Conservation (phyloP, 1,139 yeast genomes). For the Taphrina confusa region DNA sequence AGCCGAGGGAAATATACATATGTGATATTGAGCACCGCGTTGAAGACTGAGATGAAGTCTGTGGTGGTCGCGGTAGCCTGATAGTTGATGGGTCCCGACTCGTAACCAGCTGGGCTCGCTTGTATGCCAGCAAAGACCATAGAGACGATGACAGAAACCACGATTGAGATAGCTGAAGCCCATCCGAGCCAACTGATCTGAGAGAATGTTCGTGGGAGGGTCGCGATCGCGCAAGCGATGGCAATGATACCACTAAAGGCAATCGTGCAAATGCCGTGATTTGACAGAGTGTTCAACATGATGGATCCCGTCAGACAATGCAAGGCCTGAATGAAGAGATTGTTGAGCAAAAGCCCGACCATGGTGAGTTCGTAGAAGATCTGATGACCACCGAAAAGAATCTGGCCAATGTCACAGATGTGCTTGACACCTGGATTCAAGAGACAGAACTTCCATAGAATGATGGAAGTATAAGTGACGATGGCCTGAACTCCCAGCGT, state of each 20-base stretch:
- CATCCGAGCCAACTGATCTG: conserved; percentile 53
- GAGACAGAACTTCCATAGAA: conserved; percentile 58
- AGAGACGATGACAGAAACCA: conserved; percentile 56
- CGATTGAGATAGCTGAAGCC: conserved; percentile 58
- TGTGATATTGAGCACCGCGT: conserved; percentile 55
- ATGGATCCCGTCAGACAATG: conserved; percentile 64
- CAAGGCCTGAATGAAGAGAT: conserved; percentile 59
- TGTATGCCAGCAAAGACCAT: conserved; percentile 60
- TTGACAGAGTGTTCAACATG: conserved; percentile 58
- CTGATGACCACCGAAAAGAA: conserved; percentile 55
- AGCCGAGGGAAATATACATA: neutral
- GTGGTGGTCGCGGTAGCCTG: conserved; percentile 58
- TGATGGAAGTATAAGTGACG: conserved; percentile 59
- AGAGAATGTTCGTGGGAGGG: conserved; percentile 56
- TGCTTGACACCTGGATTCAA: conserved; percentile 56
- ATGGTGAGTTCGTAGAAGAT: conserved; percentile 64
- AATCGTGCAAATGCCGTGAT: conserved; percentile 56
- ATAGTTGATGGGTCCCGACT: conserved; percentile 43
- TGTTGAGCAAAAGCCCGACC: conserved; percentile 56
- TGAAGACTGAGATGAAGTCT: conserved; percentile 55
- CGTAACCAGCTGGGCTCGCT: conserved; percentile 53
- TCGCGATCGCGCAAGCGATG: conserved; percentile 49
- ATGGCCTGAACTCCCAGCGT: conserved; percentile 57
- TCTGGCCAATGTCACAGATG: conserved; percentile 63
- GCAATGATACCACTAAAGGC: conserved; percentile 55